Conservation (phyloP, 1,284 basidiomycete species). For the Irpex sp. region DNA sequence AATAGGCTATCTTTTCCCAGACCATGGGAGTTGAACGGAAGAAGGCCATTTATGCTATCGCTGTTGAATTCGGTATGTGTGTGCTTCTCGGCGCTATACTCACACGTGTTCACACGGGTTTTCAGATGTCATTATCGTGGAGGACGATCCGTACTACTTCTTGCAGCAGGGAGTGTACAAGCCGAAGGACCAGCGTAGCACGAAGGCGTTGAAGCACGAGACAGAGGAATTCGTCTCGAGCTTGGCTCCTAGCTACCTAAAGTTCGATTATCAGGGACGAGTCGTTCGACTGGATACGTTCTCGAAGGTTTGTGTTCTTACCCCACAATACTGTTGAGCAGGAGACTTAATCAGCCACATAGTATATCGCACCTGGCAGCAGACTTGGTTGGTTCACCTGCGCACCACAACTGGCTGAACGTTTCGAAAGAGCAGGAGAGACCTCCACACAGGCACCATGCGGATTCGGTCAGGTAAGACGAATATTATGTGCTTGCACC, state of each 20-base stretch:
- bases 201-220: constrained; percentile 22
- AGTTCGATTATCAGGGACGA: constrained; percentile 73
- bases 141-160: constrained; percentile 85
- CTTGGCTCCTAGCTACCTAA: constrained; percentile 69
- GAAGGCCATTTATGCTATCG: constrained; percentile 76
- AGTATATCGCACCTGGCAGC: constrained; percentile 74
- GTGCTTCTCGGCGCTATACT: not conserved
- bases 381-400: constrained; percentile 81
- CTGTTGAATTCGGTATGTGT: constrained; percentile 66
- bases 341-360: not conserved
- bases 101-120: not conserved
- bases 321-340: not conserved
- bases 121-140: constrained; percentile 68
- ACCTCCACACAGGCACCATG: constrained; percentile 70
- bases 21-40: constrained; percentile 69
- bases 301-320: constrained; percentile 57
- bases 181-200: constrained; percentile 38
- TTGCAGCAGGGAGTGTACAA: constrained; percentile 58
- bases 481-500: not conserved
- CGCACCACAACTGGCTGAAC: constrained; percentile 67
- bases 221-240: constrained; percentile 45
- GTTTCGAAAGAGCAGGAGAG: constrained; percentile 75
- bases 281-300: constrained; percentile 80
- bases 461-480: constrained; percentile 61
- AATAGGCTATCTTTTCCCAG: constrained; percentile 24